A percentile compares a stretch with the other conserved stretches of the same genome.
These are phyloP conservation scores for Linnemannia elongata DNA, from an alignment of 192 early-diverging fungal species.

Conservation along the genomic window DNA sequence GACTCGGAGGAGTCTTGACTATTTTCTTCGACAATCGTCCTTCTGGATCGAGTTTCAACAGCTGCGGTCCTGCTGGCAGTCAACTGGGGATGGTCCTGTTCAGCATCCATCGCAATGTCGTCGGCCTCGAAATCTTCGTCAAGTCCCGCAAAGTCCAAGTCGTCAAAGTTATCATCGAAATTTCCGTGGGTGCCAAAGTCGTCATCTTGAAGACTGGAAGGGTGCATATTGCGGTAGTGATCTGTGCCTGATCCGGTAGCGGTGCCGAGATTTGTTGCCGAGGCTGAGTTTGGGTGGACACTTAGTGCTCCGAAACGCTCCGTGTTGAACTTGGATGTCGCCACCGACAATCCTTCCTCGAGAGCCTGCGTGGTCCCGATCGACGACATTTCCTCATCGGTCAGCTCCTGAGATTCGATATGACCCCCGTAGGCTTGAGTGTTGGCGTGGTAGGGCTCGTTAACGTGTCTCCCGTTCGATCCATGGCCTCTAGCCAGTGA, in stretches of 20 bases:
- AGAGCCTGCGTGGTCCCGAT: conserved; percentile 25
- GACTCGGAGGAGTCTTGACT: conserved; percentile 6
- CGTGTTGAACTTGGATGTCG: conserved; percentile 46
- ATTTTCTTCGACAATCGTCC: neutral
- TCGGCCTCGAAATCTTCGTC: conserved; percentile 22
- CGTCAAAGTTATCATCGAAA: conserved; percentile 13
- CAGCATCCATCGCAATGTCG: conserved; percentile 3
- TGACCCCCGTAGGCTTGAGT: neutral
- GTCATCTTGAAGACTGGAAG: conserved; percentile 11
- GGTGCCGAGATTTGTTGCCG: neutral
- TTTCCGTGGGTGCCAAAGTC: conserved; percentile 13
- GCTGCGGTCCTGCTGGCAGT: neutral
- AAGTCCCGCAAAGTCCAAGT: neutral
- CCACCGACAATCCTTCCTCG: conserved; percentile 21
- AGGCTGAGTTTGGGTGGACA: conserved; percentile 6
- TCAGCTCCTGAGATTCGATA: neutral
- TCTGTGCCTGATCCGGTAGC: neutral
- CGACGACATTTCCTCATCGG: neutral
- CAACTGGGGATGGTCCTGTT: neutral
- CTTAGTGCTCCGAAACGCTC: conserved; percentile 32
- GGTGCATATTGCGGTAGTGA: conserved; percentile 3
- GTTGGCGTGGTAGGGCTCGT: neutral
- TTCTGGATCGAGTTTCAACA: neutral
- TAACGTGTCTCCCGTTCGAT: neutral
- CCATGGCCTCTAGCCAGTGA: neutral